Base-by-base conservation (phyloP, 106 monocot species). In the Phalaenopsis equestris region DNA sequence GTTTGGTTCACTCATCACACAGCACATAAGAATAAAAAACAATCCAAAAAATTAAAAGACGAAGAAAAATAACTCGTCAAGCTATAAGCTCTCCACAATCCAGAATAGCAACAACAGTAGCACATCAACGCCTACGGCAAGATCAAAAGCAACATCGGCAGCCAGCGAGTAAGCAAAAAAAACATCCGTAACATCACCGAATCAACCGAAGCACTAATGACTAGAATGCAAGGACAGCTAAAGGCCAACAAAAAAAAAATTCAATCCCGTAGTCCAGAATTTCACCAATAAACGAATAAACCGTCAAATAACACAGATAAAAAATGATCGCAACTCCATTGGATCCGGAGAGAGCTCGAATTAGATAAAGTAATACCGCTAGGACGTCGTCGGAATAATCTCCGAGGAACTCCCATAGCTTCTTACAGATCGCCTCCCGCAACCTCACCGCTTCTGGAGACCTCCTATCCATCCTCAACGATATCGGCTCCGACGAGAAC, bases 351-450 rank as follows among this genome's bases (percentile, higher is more conserved):
- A 47, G 47, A 76, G 76, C 49, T 17, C 91, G 88, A 56, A 17
- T 83, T 11, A 57, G 12, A 79, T 55, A 36, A 76, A 86, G 17
- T n/a, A 0, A 52, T 86, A 93, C 93, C 77, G 91, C 84, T 41
- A 96, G 91, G 83, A 88, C 87, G 16, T 93, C 89, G 75, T 96
- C 96, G 73, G 83, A 77, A 86, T 90, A 93, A 82, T 76, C 61
- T 61, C 84, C 91, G 70, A 96, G 83, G 85, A 93, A 91, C 21
- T 90, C 84, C 76, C 76, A 48, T 58, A 96, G 89, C 85, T 91
- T 91, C 61, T 77, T 41, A 14, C 82, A 75, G 77, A 96, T 85
- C 85, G 82, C 80, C 72, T 80, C 88, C 41, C 84, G 82, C 76
- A 95, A 87, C 61, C 68, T 77, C 76, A 30, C 12, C 37, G 89